Evolutionary conservation across 2,329 filamentous ascomycete genomes (phyloP), one percentile per base, ranked within the genome.

Genomic region (Zarea fungicola): DNA sequence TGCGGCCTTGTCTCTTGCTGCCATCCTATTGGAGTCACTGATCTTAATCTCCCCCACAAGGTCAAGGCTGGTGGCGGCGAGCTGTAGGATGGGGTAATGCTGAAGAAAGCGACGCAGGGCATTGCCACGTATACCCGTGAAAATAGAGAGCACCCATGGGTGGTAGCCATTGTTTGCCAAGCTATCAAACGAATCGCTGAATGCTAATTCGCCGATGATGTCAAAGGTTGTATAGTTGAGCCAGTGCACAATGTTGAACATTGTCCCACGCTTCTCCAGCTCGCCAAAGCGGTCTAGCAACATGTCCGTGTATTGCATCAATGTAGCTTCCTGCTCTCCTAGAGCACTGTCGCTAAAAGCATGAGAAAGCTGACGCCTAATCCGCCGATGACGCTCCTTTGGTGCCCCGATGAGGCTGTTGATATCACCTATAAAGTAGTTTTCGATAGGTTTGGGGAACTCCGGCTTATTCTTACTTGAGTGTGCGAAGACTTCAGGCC

Each of bases 181-280:
- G 48, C 63, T 63, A 14, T 58, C 56, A 51, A 72, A 74, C 0
- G 67, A 64, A 39, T 73, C 65, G 11, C 68, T 70, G 52, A 74
- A 76, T 0, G 68, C 63, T 25, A 76, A 60, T 35, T 63, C 56
- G 6, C 61, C 60, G n/a, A 71, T 65, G 18, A 73, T 65, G 54
- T 73, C 70, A 50, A 73, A 67, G 0, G 68, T 64, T 2, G 61
- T 56, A 50, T 65, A 68, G 39, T 68, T 65, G 46, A 61, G 58
- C 66, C 66, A 70, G 26, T 64, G 54, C 10, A 58, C 57, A 50
- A 69, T 58, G 29, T 62, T 55, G 39, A 60, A 37, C 1, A 42
- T 10, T 34, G 51, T 28, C 2, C 53, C 52, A 5, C 43, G 19
- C 1, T 41, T 22, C 14, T 53, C 54, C 1, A 54, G 56, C 10